These are phyloP conservation scores for Mucor indicus DNA, from an alignment of 371 early-diverging fungal species.

Conservation along the genomic window DNA sequence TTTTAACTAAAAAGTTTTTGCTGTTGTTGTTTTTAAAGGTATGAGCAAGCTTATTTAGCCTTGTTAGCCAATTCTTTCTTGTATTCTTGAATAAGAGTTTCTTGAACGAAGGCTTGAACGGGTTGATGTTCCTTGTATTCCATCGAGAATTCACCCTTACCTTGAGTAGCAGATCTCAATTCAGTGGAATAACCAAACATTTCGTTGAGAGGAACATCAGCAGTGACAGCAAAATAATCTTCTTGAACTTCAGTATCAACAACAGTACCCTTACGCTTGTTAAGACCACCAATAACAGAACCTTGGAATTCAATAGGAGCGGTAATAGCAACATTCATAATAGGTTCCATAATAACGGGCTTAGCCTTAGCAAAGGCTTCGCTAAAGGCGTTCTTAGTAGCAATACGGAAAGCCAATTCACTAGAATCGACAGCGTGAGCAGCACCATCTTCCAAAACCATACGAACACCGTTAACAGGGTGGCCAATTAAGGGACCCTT, in stretches of 20 bases:
- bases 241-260: slow-evolving; percentile 92
- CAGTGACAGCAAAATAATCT: slow-evolving; percentile 83
- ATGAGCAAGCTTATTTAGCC: slow-evolving; percentile 20
- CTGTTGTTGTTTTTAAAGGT: too few relatives aligned
- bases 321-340: slow-evolving; percentile 93
- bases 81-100: slow-evolving; percentile 83
- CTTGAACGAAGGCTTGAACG: slow-evolving; percentile 79
- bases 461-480: slow-evolving; percentile 82
- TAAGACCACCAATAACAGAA: slow-evolving; percentile 85
- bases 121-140: slow-evolving; percentile 91
- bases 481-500: slow-evolving; percentile 94
- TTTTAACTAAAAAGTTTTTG: background rate
- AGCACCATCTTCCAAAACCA: slow-evolving; percentile 93
- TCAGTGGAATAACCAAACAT: slow-evolving; percentile 98
- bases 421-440: slow-evolving; percentile 95
- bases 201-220: slow-evolving; percentile 91
- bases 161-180: slow-evolving; percentile 90
- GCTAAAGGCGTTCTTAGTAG: slow-evolving; percentile 84
- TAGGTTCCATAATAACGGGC: slow-evolving; percentile 91
- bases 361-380: slow-evolving; percentile 82
- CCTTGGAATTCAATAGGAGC: slow-evolving; percentile 96
- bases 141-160: slow-evolving; percentile 99
- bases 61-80: slow-evolving; percentile 26
- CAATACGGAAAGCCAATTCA: slow-evolving; percentile 95
- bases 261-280: slow-evolving; percentile 96